Evolutionary conservation across 257 asterid genomes (phyloP).

Genomic region (Oldenlandia corymbosa): DNA sequence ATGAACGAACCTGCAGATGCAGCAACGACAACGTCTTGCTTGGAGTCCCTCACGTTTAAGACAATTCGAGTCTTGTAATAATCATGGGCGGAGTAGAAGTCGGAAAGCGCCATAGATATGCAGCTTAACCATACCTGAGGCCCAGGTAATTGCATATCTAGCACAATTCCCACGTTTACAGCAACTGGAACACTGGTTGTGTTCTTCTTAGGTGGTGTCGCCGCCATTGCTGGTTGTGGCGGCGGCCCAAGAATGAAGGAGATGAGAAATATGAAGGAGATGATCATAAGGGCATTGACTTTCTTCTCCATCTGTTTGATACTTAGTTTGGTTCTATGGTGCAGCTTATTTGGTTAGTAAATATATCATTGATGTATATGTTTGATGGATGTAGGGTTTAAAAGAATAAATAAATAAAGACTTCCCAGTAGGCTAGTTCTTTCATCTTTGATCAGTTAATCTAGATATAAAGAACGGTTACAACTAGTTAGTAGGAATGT

Average conservation of each 20-base stretch:
- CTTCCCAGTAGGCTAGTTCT: too few relatives aligned
- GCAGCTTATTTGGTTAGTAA: too few relatives aligned
- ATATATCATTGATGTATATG: too few relatives aligned
- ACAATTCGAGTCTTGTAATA: slow-evolving; percentile 32
- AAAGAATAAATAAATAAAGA: too few relatives aligned
- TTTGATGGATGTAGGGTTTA: too few relatives aligned
- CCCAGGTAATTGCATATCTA: slow-evolving; percentile 29
- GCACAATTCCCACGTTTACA: slow-evolving; percentile 42
- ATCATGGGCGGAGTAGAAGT: slow-evolving; percentile 30
- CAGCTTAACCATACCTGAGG: slow-evolving; percentile 40
- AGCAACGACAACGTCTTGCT: slow-evolving; percentile 30
- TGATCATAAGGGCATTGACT: too few relatives aligned
- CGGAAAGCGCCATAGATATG: slow-evolving; percentile 42
- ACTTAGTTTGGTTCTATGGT: too few relatives aligned
- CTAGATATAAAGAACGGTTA: too few relatives aligned
- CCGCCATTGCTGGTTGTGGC: slow-evolving; percentile 4
- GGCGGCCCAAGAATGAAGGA: slow-evolving; percentile 2
- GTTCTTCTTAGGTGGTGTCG: slow-evolving; percentile 21
- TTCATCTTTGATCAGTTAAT: too few relatives aligned
- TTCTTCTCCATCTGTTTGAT: too few relatives aligned
- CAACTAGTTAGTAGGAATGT: too few relatives aligned
- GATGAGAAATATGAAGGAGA: slow-evolving; percentile 1
- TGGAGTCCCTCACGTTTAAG: slow-evolving; percentile 33
- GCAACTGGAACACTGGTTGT: slow-evolving; percentile 8
- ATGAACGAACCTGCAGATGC: slow-evolving; percentile 43